Conservation (phyloP, 2,329 filamentous ascomycete genomes). For the Claviceps capensis region DNA sequence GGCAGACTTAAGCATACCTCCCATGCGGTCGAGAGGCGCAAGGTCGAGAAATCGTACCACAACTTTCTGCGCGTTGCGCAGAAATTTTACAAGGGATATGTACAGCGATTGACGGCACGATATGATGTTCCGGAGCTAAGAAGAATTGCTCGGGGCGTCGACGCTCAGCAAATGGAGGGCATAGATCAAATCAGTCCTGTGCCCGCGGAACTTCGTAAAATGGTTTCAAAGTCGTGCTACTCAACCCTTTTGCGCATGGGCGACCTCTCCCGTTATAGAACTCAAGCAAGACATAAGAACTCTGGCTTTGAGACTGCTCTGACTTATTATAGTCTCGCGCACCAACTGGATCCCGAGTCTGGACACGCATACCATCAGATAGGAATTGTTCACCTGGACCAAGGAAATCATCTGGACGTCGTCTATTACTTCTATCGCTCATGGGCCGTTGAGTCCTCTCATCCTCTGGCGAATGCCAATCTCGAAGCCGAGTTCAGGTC, state of each 20-base stretch:
- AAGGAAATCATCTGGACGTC: constrained; percentile 67
- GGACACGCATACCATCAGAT: constrained; percentile 83
- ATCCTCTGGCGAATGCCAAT: constrained; percentile 62
- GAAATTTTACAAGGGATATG: constrained; percentile 76
- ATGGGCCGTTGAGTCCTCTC: constrained; percentile 58
- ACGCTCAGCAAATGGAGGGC: constrained; percentile 27
- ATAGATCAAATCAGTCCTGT: constrained; percentile 30
- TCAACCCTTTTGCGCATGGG: constrained; percentile 75
- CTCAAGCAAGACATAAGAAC: constrained; percentile 57
- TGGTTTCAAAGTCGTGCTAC: constrained; percentile 63
- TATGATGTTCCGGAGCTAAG: constrained; percentile 40
- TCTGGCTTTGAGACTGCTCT: constrained; percentile 68
- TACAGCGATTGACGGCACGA: constrained; percentile 57
- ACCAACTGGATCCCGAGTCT: constrained; percentile 61
- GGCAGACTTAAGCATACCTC: constrained; percentile 37
- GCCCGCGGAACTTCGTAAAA: constrained; percentile 35
- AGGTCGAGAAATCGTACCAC: constrained; percentile 68
- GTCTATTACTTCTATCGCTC: constrained; percentile 86
- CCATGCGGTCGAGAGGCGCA: constrained; percentile 52
- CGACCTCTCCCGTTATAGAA: constrained; percentile 78
- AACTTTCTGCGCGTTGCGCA: constrained; percentile 79
- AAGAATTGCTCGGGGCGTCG: constrained; percentile 26
- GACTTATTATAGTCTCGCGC: constrained; percentile 74
- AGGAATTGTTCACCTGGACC: constrained; percentile 68
- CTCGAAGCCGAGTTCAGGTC: constrained; percentile 63